Base-by-base conservation (phyloP, 164 flowering plant genomes). In the Stephania yunnanensis region DNA sequence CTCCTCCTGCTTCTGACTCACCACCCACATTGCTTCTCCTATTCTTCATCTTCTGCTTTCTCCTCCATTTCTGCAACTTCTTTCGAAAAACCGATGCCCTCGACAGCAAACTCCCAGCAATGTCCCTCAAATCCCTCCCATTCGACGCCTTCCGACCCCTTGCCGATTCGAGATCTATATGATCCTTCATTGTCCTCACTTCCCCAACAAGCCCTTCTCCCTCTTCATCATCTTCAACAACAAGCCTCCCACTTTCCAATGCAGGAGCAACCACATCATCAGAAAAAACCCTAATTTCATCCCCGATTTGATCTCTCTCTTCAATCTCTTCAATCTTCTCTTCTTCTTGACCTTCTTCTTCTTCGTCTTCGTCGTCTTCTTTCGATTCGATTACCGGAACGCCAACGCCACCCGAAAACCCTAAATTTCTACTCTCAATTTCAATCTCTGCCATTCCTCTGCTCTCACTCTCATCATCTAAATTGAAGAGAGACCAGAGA, bases 1-100 rank as follows among this genome's bases (percentile, higher is more conserved):
- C 66, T 36, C 71, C 83, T 17, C 73, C 66, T 11, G 55, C 4
- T 15, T 50, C 55, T 9, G 55, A 11, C 15, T 50, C 55, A 10
- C 15, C 12, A 50, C 42, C 42, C 13, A 74, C 80, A 17, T 73
- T 77, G 10, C 45, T 36, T 7, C 71, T 36, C 10, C 71, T 79
- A 87, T 89, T 85, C 86, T 87, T 91, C 77, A 70, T 73, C 88
- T 86, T 90, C 86, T 89, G 89, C 77, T 89, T 95, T 45, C 82
- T 85, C 82, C 92, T 84, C 98, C 98, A 95, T 76, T 89, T 91
- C 83, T 85, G 90, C 82, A 89, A 76, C 73, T 89, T 95, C 91
- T 88, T 91, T 76, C 91, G 89, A 78, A 94, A 90, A 31, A 91
- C 94, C 4, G 97, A 91, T 45, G 97, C 94, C 0, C 94, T 97